Evolutionary conservation across 169 alveolate genomes (phyloP).

Genomic region (Cyclospora cayetanensis): DNA sequence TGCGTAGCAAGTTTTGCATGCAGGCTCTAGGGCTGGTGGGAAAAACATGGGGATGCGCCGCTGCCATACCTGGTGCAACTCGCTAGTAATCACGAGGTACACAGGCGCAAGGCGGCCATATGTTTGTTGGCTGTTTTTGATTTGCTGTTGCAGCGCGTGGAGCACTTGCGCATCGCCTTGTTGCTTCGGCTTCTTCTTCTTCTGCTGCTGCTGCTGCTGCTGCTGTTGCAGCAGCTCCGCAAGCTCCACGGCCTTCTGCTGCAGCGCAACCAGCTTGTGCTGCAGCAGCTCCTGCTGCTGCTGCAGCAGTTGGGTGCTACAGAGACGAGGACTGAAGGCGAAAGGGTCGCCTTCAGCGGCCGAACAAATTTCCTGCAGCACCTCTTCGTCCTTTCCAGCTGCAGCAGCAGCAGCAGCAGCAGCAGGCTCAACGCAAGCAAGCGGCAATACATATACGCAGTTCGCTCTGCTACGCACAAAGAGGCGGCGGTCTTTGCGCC

Average conservation of each 20-base stretch:
- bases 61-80: conserved; percentile 23
- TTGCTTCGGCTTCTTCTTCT: conserved; percentile 5
- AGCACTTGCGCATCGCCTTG: conserved; percentile 45
- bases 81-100: conserved; percentile 25
- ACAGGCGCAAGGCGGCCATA: conserved; percentile 25
- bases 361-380: conserved; percentile 38
- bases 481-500: too few species aligned
- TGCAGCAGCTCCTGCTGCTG: conserved; percentile 63
- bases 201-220: conserved; percentile 39
- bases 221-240: conserved; percentile 52
- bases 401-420: conserved; percentile 35
- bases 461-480: too few species aligned
- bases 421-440: background rate
- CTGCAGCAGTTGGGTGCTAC: conserved; percentile 63
- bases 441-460: background rate
- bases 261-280: conserved; percentile 46
- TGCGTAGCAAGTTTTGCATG: too few species aligned
- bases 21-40: conserved; percentile 9
- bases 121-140: conserved; percentile 31
- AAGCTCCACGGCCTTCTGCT: conserved; percentile 61
- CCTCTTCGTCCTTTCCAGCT: conserved; percentile 27
- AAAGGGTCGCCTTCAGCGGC: background rate
- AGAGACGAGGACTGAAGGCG: conserved; percentile 12
- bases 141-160: conserved; percentile 61
- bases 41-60: too few species aligned